Evolutionary conservation across 768 basidiomycete genomes (phyloP).

Genomic region (Mycena epipterygia): DNA sequence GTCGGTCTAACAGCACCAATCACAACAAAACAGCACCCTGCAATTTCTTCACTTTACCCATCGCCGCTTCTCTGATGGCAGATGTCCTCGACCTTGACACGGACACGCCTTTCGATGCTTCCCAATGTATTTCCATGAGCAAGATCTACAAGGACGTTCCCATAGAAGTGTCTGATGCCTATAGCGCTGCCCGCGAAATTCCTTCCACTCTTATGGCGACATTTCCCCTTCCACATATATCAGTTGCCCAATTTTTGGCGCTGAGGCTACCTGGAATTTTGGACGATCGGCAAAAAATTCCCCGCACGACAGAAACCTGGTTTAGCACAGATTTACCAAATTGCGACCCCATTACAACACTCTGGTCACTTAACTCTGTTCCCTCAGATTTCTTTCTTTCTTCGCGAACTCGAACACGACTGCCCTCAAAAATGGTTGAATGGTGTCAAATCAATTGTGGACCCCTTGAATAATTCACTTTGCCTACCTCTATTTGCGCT

Average conservation of each 20-base stretch:
- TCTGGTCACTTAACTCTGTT: too few relatives aligned
- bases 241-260: background rate
- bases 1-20: too few relatives aligned
- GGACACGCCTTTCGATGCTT: background rate
- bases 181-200: background rate
- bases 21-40: background rate
- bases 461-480: background rate
- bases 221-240: too few relatives aligned
- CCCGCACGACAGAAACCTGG: background rate
- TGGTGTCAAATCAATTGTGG: background rate
- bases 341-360: too few relatives aligned
- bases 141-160: background rate
- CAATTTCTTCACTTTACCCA: background rate
- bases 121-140: background rate
- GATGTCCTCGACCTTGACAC: background rate
- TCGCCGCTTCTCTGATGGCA: conserved; percentile 5
- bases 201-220: background rate
- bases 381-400: too few relatives aligned
- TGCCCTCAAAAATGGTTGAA: conserved; percentile 4
- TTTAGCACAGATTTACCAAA: background rate
- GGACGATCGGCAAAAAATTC: background rate
- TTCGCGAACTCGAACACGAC: too few relatives aligned
- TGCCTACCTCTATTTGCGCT: background rate
- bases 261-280: background rate
- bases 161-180: background rate